phyloP scores from a whole-genome alignment of 441 rosid species.

The Daphne laureola region DNA sequence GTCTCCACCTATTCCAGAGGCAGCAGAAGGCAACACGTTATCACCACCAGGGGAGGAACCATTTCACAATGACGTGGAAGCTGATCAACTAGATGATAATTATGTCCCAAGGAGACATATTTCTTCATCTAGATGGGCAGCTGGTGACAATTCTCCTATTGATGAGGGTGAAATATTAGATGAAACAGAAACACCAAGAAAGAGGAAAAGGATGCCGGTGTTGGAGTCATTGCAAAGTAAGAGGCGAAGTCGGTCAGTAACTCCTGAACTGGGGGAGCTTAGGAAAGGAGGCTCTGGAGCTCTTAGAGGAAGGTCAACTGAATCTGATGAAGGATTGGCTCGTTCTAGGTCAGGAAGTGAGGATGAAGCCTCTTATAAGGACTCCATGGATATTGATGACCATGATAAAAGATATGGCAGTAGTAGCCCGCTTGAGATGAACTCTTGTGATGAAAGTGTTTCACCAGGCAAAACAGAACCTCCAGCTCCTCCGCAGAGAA shows the following conservation, averaged over 20 bases:
- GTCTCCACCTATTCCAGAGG: constrained; percentile 23
- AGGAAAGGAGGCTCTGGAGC: constrained; percentile 53
- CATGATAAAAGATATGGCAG: constrained; percentile 24
- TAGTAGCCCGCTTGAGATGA: constrained; percentile 30
- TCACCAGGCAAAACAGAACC: constrained; percentile 49
- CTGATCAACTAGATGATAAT: constrained; percentile 51
- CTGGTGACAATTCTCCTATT: constrained; percentile 70
- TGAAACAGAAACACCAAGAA: constrained; percentile 50
- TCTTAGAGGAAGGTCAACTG: constrained; percentile 47
- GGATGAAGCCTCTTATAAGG: constrained; percentile 48
- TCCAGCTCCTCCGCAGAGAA: constrained; percentile 57
- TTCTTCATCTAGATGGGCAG: constrained; percentile 96
- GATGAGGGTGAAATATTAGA: constrained; percentile 89
- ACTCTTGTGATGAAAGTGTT: constrained; percentile 46
- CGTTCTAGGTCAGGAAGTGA: constrained; percentile 46
- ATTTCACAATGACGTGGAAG: constrained; percentile 32
- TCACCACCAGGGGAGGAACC: constrained; percentile 35
- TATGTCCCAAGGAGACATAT: constrained; percentile 72
- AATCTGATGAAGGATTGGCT: constrained; percentile 49
- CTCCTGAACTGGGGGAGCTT: constrained; percentile 55
- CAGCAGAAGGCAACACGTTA: constrained; percentile 30
- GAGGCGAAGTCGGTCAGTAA: constrained; percentile 34
- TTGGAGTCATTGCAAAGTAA: constrained; percentile 33
- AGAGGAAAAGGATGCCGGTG: constrained; percentile 47
- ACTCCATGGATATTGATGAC: constrained; percentile 64